A percentile compares a stretch with the other conserved stretches of the same genome.
phyloP scores from a whole-genome alignment of 2,329 filamentous ascomycete genomes.

The Aspergillus aculeatinus region DNA sequence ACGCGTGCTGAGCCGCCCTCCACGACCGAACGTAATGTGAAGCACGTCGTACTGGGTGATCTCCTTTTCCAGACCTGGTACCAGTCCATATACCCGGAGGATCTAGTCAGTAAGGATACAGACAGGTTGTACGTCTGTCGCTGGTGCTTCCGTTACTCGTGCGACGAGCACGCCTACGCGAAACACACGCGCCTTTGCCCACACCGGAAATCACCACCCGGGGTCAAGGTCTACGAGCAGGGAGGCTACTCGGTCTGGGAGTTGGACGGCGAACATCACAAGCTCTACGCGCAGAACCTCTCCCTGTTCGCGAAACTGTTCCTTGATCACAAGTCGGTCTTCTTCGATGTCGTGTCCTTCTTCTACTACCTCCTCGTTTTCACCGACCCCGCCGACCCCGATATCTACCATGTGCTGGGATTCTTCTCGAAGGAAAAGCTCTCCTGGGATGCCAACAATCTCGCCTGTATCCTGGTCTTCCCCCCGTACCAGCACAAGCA shows the following conservation, averaged over 20 bases:
- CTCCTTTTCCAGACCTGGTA: slow-evolving; percentile 89
- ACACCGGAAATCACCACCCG: slow-evolving; percentile 58
- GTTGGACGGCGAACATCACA: slow-evolving; percentile 83
- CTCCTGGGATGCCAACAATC: slow-evolving; percentile 97
- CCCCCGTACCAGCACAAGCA: slow-evolving; percentile 93
- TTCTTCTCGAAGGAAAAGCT: slow-evolving; percentile 99
- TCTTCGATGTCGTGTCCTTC: slow-evolving; percentile 93
- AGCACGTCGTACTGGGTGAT: slow-evolving; percentile 81
- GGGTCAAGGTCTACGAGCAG: slow-evolving; percentile 72
- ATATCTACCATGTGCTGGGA: slow-evolving; percentile 67
- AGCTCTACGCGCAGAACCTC: slow-evolving; percentile 91
- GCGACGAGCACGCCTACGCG: slow-evolving; percentile 39
- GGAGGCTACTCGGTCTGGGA: slow-evolving; percentile 86
- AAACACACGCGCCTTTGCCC: slow-evolving; percentile 53
- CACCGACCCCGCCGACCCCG: slow-evolving; percentile 52
- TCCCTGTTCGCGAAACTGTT: slow-evolving; percentile 97
- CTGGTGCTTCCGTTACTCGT: slow-evolving; percentile 89
- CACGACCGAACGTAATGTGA: slow-evolving; percentile 69
- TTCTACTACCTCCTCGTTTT: slow-evolving; percentile 91
- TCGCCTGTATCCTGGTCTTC: slow-evolving; percentile 94
- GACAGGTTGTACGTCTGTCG: slow-evolving; percentile 81
- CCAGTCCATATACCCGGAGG: slow-evolving; percentile 80
- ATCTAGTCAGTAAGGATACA: slow-evolving; percentile 53
- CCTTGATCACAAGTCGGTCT: slow-evolving; percentile 96
- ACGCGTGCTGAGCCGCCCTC: slow-evolving; percentile 31